Evolutionary conservation across 345 rosid genomes (phyloP).

Genomic region (Boechera stricta): DNA sequence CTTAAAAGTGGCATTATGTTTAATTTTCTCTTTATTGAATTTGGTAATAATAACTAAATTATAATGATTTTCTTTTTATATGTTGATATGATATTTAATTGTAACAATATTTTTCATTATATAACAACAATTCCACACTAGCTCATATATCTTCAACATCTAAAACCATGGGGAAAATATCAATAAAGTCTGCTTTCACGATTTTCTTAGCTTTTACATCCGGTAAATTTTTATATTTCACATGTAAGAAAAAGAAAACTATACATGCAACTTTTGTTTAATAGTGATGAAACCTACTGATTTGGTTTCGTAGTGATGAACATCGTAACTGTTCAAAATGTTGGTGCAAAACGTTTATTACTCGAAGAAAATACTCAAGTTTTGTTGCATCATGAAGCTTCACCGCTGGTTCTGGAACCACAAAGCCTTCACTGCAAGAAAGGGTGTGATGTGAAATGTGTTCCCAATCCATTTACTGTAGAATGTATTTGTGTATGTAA

Average conservation of each 20-base stretch:
- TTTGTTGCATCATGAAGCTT: constrained; percentile 4
- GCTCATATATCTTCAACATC: neutral
- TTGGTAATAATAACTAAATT: neutral
- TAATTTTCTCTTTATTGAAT: no score
- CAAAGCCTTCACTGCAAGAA: neutral
- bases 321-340: neutral
- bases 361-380: neutral
- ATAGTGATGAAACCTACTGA: neutral
- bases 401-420: neutral
- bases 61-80: neutral
- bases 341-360: constrained; percentile 18
- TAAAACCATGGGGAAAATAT: neutral
- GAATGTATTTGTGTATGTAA: neutral
- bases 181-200: constrained; percentile 13
- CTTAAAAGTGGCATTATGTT: no score
- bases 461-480: neutral
- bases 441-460: neutral
- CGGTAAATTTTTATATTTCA: constrained; percentile 5
- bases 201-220: neutral
- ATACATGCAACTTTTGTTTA: neutral
- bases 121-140: neutral
- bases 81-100: neutral
- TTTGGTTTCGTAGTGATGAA: constrained; percentile 21
- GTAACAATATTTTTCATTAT: neutral
- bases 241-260: neutral